These are phyloP conservation scores for Vachellia collinsii DNA, from an alignment of 306 rosid species.

Conservation along the genomic window DNA sequence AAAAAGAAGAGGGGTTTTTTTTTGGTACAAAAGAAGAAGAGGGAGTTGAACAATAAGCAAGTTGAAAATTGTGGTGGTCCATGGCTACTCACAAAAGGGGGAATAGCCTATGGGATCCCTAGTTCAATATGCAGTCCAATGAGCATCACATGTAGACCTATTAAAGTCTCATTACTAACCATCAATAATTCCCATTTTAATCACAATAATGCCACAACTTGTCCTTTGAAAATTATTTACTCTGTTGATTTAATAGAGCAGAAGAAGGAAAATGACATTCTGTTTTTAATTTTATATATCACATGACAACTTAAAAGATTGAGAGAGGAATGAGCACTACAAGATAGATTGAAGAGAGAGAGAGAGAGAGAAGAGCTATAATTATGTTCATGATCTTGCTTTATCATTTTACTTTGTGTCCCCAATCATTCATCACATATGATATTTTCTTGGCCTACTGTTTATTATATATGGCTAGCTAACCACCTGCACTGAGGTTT, in stretches of 20 bases:
- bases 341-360: neutral
- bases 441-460: neutral
- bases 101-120: conserved; percentile 26
- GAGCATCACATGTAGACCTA: conserved; percentile 48
- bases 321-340: conserved; percentile 37
- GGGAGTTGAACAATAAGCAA: neutral
- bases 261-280: conserved; percentile 44
- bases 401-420: neutral
- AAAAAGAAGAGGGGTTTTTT: neutral
- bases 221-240: conserved; percentile 45
- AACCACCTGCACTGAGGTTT: neutral
- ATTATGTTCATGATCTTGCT: neutral
- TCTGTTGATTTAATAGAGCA: conserved; percentile 3
- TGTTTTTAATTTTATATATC: neutral
- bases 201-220: conserved; percentile 35
- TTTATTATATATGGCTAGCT: neutral
- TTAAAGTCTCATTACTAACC: conserved; percentile 33
- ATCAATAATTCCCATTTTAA: conserved; percentile 31
- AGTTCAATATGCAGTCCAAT: conserved; percentile 22
- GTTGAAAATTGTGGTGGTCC: conserved; percentile 36
- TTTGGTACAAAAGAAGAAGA: too few relatives aligned
- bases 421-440: neutral
- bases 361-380: neutral
- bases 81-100: conserved; percentile 34
- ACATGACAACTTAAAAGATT: conserved; percentile 27